phyloP scores from a whole-genome alignment of 768 basidiomycete species.

The Boletus speciosus region DNA sequence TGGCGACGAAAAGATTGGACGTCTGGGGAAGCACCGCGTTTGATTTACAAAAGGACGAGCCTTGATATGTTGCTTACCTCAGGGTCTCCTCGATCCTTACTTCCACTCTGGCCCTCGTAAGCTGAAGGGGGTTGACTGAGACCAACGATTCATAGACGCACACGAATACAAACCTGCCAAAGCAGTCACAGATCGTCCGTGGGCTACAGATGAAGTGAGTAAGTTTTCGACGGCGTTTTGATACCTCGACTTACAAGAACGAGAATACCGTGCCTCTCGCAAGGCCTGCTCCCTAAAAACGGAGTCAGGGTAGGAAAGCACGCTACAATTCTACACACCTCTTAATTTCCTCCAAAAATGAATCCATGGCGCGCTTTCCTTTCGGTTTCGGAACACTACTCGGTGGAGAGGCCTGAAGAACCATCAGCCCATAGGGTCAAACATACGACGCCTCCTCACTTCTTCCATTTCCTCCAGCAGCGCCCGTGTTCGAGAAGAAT shows the following conservation, averaged over 20 bases:
- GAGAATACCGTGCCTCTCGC: constrained; percentile 79
- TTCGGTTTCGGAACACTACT: constrained; percentile 63
- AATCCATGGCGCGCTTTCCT: constrained; percentile 94
- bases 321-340: constrained; percentile 43
- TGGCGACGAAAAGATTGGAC: constrained; percentile 94
- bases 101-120: constrained; percentile 88
- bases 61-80: constrained; percentile 47
- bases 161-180: constrained; percentile 64
- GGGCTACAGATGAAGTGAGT: constrained; percentile 34
- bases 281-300: constrained; percentile 82
- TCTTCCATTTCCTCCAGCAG: constrained; percentile 33
- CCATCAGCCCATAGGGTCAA: constrained; percentile 1
- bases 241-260: constrained; percentile 47
- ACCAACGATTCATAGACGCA: neutral
- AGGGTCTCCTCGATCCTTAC: constrained; percentile 84
- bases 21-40: constrained; percentile 48
- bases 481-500: constrained; percentile 30
- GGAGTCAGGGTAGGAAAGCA: neutral
- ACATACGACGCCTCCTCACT: constrained; percentile 23
- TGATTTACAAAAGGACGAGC: neutral
- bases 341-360: constrained; percentile 96
- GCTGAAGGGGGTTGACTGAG: constrained; percentile 39
- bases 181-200: constrained; percentile 81
- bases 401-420: constrained; percentile 55
- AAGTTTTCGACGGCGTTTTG: neutral